Conservation (phyloP, 2,329 filamentous ascomycete species). For the Arthrobotrys entomopaga region DNA sequence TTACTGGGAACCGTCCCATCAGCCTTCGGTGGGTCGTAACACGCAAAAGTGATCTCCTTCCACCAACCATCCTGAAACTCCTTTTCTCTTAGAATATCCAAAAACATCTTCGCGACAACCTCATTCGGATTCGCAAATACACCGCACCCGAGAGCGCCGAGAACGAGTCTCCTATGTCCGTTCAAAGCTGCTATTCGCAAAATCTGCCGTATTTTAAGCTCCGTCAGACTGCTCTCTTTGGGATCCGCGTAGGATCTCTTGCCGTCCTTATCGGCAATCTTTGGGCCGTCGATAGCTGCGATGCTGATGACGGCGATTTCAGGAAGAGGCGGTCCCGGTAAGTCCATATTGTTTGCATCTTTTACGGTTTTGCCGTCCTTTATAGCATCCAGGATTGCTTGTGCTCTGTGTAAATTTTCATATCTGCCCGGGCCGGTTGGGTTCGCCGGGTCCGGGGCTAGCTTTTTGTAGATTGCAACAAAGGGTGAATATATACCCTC, state of each 20-base stretch:
- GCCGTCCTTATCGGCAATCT: conserved; percentile 23
- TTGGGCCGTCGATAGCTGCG: conserved; percentile 66
- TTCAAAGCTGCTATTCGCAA: conserved; percentile 70
- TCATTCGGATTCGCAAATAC: conserved; percentile 72
- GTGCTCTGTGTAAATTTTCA: conserved; percentile 59
- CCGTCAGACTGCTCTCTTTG: conserved; percentile 68
- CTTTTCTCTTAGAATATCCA: conserved; percentile 69
- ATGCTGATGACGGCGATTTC: conserved; percentile 71
- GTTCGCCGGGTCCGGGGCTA: conserved; percentile 34
- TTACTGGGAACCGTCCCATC: conserved; percentile 61
- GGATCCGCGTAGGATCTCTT: conserved; percentile 58
- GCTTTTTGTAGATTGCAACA: conserved; percentile 69
- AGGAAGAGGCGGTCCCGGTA: conserved; percentile 62
- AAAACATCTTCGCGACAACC: conserved; percentile 73
- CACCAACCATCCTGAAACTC: conserved; percentile 75
- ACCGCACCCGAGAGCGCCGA: conserved; percentile 77
- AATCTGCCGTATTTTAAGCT: conserved; percentile 72
- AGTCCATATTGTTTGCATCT: conserved; percentile 46
- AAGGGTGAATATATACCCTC: conserved; percentile 71
- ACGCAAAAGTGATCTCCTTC: conserved; percentile 72
- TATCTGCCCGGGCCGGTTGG: conserved; percentile 7
- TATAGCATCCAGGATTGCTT: conserved; percentile 30
- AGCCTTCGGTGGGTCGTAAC: conserved; percentile 17
- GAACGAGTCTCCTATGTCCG: conserved; percentile 70
- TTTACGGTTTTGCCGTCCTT: neutral